Conservation (phyloP, 495 filamentous ascomycete species). For the Aspergillus carlsbadensis region DNA sequence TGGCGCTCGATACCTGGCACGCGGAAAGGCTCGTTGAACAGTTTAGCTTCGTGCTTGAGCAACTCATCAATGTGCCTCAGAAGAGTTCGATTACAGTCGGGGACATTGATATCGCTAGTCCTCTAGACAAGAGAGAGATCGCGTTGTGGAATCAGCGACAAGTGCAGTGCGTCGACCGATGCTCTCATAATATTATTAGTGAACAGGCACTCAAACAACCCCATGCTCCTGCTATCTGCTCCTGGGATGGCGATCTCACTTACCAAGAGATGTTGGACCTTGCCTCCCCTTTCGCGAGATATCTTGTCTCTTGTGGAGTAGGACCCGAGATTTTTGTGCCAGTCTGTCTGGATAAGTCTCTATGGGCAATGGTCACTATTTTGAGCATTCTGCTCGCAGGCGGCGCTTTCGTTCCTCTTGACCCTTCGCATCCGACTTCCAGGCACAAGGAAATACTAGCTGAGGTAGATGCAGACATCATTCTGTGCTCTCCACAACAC, state of each 20-base stretch:
- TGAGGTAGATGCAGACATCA: conserved; percentile 36
- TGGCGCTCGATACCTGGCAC: conserved; percentile 37
- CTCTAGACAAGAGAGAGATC: conserved; percentile 34
- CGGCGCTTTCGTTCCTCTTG: conserved; percentile 57
- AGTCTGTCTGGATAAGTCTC: conserved; percentile 57
- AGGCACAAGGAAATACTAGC: conserved; percentile 43
- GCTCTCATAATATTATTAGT: conserved; percentile 47
- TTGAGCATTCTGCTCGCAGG: conserved; percentile 56
- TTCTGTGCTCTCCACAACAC: conserved; percentile 39
- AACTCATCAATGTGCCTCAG: conserved; percentile 30
- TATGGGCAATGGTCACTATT: conserved; percentile 52
- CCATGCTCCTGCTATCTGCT: conserved; percentile 36
- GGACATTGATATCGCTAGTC: conserved; percentile 34
- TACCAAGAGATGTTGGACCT: conserved; percentile 38
- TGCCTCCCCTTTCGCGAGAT: conserved; percentile 36
- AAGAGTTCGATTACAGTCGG: conserved; percentile 27
- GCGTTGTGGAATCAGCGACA: conserved; percentile 33
- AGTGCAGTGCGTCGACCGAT: conserved; percentile 33
- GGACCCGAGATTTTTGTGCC: conserved; percentile 50
- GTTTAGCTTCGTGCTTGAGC: conserved; percentile 34
- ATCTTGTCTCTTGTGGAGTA: conserved; percentile 47
- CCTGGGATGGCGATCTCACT: conserved; percentile 46
- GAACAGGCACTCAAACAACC: conserved; percentile 28
- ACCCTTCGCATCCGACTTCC: conserved; percentile 54
- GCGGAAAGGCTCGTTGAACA: conserved; percentile 33